These are phyloP conservation scores for Brassica nigra DNA, from an alignment of 345 rosid genomes.

Conservation along the genomic window DNA sequence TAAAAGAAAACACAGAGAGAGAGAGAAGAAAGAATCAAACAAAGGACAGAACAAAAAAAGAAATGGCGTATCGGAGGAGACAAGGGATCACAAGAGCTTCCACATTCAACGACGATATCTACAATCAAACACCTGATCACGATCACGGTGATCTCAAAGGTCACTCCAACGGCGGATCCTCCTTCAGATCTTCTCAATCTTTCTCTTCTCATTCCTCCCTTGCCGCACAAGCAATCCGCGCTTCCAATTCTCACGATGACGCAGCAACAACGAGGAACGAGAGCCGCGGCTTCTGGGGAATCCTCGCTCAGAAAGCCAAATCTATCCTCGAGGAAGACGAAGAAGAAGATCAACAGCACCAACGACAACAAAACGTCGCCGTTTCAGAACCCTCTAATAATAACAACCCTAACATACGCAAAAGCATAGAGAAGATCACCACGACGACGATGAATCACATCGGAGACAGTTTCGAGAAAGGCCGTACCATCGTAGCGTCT, in stretches of 20 bases:
- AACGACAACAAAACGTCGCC: constrained; percentile 20
- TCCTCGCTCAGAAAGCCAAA: constrained; percentile 84
- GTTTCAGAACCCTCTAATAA: constrained; percentile 39
- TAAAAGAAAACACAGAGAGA: not conserved
- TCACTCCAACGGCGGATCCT: constrained; percentile 37
- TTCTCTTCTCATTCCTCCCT: constrained; percentile 50
- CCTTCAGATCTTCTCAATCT: constrained; percentile 47
- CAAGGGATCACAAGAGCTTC: constrained; percentile 76
- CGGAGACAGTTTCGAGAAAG: constrained; percentile 89
- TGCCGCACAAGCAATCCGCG: constrained; percentile 88
- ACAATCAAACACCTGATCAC: constrained; percentile 44
- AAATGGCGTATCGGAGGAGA: constrained; percentile 93
- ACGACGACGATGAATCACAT: constrained; percentile 77
- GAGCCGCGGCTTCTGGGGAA: constrained; percentile 84
- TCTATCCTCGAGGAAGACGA: constrained; percentile 85
- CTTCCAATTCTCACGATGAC: constrained; percentile 48
- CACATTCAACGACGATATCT: constrained; percentile 79
- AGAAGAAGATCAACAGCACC: constrained; percentile 28
- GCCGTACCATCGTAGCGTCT: constrained; percentile 74
- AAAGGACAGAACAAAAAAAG: not conserved
- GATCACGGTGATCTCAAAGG: constrained; percentile 32
- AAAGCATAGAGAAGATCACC: constrained; percentile 72
- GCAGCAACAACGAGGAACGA: constrained; percentile 29
- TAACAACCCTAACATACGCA: constrained; percentile 52
- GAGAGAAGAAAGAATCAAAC: not conserved